A percentile compares a stretch with the other conserved stretches of the same genome.
Conservation (phyloP, 352 stramenopile species). For the Phytopythium mirpurense region DNA sequence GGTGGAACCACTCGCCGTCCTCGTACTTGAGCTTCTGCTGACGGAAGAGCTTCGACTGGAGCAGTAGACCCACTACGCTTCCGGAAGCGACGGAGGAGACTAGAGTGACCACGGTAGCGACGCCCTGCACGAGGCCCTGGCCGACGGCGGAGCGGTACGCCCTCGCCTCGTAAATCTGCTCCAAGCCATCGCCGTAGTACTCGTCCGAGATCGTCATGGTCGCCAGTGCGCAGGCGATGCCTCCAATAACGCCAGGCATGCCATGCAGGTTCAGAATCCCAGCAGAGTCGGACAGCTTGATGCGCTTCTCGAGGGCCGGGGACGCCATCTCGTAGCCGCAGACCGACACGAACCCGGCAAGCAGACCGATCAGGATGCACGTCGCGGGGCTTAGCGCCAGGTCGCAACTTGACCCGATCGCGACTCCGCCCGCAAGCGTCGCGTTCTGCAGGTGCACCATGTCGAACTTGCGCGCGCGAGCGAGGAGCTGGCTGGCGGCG, state of each 20-base stretch:
- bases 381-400: slow-evolving; percentile 52
- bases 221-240: slow-evolving; percentile 41
- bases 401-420: slow-evolving; percentile 62
- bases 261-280: slow-evolving; percentile 73
- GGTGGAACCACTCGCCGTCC: slow-evolving; percentile 57
- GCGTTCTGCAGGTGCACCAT: slow-evolving; percentile 85
- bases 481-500: slow-evolving; percentile 27
- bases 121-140: slow-evolving; percentile 44
- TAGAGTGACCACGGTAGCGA: slow-evolving; percentile 30
- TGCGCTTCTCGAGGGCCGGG: slow-evolving; percentile 26
- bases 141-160: slow-evolving; percentile 24
- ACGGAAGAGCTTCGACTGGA: slow-evolving; percentile 35
- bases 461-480: slow-evolving; percentile 49
- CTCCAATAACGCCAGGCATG: slow-evolving; percentile 54
- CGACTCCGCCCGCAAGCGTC: slow-evolving; percentile 70
- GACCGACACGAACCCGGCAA: slow-evolving; percentile 40
- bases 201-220: slow-evolving; percentile 39
- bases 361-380: slow-evolving; percentile 30
- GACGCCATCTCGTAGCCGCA: slow-evolving; percentile 34
- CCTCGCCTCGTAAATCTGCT: slow-evolving; percentile 34
- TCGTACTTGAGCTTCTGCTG: slow-evolving; percentile 52
- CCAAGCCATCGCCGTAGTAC: slow-evolving; percentile 31
- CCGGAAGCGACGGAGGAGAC: slow-evolving; percentile 27
- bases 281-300: slow-evolving; percentile 36
- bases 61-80: slow-evolving; percentile 21